phyloP scores from a whole-genome alignment of 2,329 filamentous ascomycete species.

The Paraconiothyrium sp. region DNA sequence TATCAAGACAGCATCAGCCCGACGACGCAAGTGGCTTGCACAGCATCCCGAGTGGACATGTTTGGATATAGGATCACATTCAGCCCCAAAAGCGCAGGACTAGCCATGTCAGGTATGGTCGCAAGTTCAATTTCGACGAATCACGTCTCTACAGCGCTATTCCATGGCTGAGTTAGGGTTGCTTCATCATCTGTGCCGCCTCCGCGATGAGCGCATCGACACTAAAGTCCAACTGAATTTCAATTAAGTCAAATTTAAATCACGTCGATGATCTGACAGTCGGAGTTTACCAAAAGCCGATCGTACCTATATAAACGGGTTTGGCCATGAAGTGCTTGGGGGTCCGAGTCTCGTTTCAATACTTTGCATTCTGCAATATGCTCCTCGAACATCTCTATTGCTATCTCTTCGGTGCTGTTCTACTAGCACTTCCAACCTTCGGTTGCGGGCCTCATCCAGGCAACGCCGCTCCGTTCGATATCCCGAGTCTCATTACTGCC shows the following conservation, averaged over 20 bases:
- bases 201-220: not conserved
- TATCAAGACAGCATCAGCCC: slow-evolving; percentile 1
- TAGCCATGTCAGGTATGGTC: slow-evolving; percentile 1
- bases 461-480: not conserved
- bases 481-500: not conserved
- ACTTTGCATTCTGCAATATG: not conserved
- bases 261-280: not conserved
- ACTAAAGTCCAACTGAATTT: not conserved
- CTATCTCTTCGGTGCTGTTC: not conserved
- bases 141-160: not conserved
- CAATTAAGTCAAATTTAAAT: not conserved
- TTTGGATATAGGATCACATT: not conserved
- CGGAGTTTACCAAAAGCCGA: not conserved
- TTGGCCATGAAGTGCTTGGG: not conserved
- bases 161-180: not conserved
- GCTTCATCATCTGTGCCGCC: not conserved
- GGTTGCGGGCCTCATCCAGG: slow-evolving; percentile 1
- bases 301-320: not conserved
- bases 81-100: not conserved
- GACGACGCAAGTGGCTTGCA: slow-evolving; percentile 2
- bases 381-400: not conserved
- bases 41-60: not conserved
- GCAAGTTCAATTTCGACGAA: not conserved
- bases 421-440: not conserved
- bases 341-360: not conserved